phyloP scores from a whole-genome alignment of 805 yeast species.

The Ogataea neopini region DNA sequence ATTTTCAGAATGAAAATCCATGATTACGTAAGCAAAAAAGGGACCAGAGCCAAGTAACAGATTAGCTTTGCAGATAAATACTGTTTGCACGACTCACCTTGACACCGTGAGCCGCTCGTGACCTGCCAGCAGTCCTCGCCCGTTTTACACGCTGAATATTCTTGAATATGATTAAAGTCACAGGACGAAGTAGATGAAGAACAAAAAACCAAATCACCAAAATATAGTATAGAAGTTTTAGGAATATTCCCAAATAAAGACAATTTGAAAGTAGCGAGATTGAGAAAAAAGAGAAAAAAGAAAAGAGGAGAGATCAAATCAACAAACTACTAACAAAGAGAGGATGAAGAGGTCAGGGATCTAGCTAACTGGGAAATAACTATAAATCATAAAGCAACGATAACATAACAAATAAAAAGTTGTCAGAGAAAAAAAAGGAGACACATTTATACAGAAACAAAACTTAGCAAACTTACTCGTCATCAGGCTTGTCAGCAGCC shows the following conservation, averaged over 20 bases:
- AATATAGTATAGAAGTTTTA: not conserved
- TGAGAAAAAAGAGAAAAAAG: not conserved
- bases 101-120: too few species aligned
- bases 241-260: not conserved
- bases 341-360: slow-evolving; percentile 15
- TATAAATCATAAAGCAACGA: slow-evolving; percentile 28
- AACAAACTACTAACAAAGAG: slow-evolving; percentile 9
- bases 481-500: slow-evolving; percentile 33
- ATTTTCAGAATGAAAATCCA: too few species aligned
- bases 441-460: slow-evolving; percentile 27
- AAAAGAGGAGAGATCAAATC: not conserved
- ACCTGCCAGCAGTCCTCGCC: too few species aligned
- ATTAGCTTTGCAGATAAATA: too few species aligned
- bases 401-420: slow-evolving; percentile 17
- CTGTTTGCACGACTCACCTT: too few species aligned
- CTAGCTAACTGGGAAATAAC: slow-evolving; percentile 23
- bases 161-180: slow-evolving; percentile 6
- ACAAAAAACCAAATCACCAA: slow-evolving; percentile 1
- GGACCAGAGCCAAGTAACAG: too few species aligned
- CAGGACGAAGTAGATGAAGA: not conserved
- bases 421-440: slow-evolving; percentile 13
- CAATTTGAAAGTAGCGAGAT: not conserved
- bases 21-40: not conserved
- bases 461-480: slow-evolving; percentile 27
- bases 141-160: too few species aligned